Evolutionary conservation across 805 yeast species (phyloP).

Genomic region (Cyberlindnera nakhonratchasimensis): DNA sequence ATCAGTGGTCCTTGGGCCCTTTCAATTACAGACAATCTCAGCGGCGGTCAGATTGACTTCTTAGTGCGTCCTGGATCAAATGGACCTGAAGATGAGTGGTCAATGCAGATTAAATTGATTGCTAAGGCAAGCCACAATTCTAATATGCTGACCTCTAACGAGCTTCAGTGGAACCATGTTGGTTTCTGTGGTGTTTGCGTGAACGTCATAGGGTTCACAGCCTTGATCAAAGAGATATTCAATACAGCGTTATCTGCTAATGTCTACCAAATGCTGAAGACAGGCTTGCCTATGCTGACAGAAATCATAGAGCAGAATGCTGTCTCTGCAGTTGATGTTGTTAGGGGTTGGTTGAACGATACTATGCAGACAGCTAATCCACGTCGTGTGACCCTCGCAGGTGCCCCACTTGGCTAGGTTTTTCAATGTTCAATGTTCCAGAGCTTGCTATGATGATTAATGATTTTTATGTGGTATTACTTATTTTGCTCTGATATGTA

Average conservation of each 20-base stretch:
- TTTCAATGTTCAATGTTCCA: background rate
- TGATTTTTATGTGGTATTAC: background rate
- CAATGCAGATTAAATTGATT: background rate
- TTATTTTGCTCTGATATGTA: no score
- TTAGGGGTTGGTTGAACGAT: slow-evolving; percentile 2
- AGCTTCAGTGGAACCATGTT: background rate
- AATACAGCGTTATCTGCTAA: background rate
- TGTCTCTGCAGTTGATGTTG: background rate
- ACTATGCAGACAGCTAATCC: background rate
- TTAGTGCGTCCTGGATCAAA: background rate
- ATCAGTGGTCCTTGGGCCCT: slow-evolving; percentile 1
- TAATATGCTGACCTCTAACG: background rate
- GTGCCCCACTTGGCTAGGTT: slow-evolving; percentile 1
- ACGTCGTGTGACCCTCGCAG: background rate
- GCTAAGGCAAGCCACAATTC: background rate
- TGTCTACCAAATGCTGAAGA: background rate
- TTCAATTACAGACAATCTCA: background rate
- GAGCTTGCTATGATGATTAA: background rate
- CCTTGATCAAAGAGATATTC: background rate
- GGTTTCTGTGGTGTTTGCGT: background rate
- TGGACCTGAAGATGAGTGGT: background rate
- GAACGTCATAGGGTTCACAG: background rate
- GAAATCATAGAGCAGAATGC: background rate
- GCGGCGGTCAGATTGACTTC: background rate
- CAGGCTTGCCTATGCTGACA: background rate